Base-by-base conservation (phyloP, 495 filamentous ascomycete species). In the Trypethelium eluteriae region DNA sequence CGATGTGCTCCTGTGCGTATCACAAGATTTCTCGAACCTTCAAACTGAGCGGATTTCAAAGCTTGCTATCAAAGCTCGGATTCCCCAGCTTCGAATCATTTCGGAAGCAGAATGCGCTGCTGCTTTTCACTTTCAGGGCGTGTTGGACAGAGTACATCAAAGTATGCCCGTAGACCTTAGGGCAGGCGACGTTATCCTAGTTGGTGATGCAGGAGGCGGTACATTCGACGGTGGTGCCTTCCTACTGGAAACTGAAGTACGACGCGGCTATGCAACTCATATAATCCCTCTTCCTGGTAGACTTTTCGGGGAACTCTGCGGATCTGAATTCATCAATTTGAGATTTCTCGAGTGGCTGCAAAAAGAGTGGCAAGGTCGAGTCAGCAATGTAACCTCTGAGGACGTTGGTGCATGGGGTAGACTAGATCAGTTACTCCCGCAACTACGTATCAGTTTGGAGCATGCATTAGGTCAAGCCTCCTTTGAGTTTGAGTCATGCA, bases 61-160 rank as follows among this genome's bases (percentile, higher is more conserved):
- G 16, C 49, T 53, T 18, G 49, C 49, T 5, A 53, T 53, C 2
- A 18, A 53, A 18, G 49, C 49, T 18, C 49, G 25, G 49, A 53
- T 53, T 5, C 10, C 49, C 5, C 49, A 53, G 49, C 49, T 18
- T 53, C 49, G 49, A 14, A 18, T 53, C 25, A 18, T 53, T 5
- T 53, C 49, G 14, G 49, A 53, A 53, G 49, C 49, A 18, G 49
- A 53, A 53, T 53, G 49, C n/a, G 49, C 49, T 5, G 49, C 49
- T 18, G 9, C 49, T 18, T 53, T 14, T 18, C 49, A 53, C 49
- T 14, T 53, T 53, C 49, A 53, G 16, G 10, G 49, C 5, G 16
- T 53, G 16, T 5, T 53, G 49, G 49, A 53, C 25, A 14, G 16
- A 14, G 5, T 11, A 5, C n/a, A 11, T 53, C 7, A 53, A 5